Conservation (phyloP, 2,329 filamentous ascomycete genomes). For the Colletotrichum acutatum region DNA sequence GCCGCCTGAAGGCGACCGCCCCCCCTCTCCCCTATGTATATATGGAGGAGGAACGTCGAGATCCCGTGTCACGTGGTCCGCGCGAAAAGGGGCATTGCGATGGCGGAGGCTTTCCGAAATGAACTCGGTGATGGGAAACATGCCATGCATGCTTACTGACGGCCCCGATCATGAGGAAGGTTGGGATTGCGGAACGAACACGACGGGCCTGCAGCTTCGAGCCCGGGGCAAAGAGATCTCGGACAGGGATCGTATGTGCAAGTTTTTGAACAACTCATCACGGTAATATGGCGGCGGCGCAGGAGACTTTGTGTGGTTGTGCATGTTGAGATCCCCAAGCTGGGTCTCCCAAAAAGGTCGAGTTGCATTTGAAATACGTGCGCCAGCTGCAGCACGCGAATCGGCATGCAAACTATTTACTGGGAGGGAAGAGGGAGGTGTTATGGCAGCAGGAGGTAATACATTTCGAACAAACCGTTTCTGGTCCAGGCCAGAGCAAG, state of each 20-base stretch:
- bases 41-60: not conserved
- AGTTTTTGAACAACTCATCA: constrained; percentile 34
- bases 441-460: constrained; percentile 15
- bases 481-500: not conserved
- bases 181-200: constrained; percentile 20
- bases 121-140: not conserved
- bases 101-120: constrained; percentile 14
- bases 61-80: constrained; percentile 21
- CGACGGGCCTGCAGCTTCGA: constrained; percentile 21
- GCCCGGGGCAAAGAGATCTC: constrained; percentile 18
- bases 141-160: constrained; percentile 1
- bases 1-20: constrained; percentile 27
- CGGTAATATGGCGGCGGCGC: constrained; percentile 19
- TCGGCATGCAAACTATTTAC: constrained; percentile 1
- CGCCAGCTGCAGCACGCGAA: constrained; percentile 26
- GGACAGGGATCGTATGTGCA: constrained; percentile 24
- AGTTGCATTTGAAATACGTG: constrained; percentile 24
- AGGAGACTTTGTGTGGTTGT: constrained; percentile 18
- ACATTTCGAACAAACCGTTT: constrained; percentile 17
- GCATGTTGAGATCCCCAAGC: constrained; percentile 11
- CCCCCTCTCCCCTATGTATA: constrained; percentile 12
- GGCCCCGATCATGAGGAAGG: not conserved
- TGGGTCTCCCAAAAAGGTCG: constrained; percentile 20
- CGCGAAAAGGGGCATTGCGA: not conserved
- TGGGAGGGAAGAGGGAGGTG: constrained; percentile 1